Percentiles rank a stretch among this genome's conserved stretches.
Conservation (phyloP, 1,284 basidiomycete genomes). For the Ustilago lituana region DNA sequence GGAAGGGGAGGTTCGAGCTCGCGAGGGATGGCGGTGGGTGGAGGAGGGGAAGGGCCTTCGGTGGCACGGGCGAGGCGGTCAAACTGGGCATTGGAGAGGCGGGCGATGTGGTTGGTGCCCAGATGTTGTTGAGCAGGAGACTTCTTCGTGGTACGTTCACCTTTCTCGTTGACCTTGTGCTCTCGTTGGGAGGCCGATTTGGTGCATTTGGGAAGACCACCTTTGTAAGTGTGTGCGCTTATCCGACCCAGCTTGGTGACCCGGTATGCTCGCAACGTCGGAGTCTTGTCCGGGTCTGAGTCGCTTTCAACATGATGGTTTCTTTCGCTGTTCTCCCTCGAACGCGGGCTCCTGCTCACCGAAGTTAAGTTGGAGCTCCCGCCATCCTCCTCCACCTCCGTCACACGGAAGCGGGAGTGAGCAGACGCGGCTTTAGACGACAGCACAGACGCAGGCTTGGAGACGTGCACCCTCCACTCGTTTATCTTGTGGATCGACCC, state of each 20-base stretch:
- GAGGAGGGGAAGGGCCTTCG: conserved; percentile 6
- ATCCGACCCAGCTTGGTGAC: not conserved
- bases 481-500: conserved; percentile 24
- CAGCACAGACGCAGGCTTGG: no score
- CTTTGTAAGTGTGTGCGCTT: not conserved
- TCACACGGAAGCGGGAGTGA: conserved; percentile 6
- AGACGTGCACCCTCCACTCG: conserved; percentile 27
- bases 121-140: not conserved
- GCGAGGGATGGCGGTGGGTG: conserved; percentile 7
- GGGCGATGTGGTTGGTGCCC: conserved; percentile 26
- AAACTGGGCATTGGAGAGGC: conserved; percentile 30
- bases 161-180: no score
- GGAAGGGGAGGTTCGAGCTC: not conserved
- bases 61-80: conserved; percentile 20
- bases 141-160: no score
- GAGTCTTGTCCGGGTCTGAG: conserved; percentile 7
- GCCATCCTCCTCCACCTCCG: not conserved
- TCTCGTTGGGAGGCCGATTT: no score
- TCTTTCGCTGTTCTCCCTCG: conserved; percentile 15
- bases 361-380: conserved; percentile 26
- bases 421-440: conserved; percentile 15
- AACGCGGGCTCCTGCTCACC: conserved; percentile 30
- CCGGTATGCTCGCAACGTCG: conserved; percentile 6
- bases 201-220: not conserved
- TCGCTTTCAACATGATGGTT: conserved; percentile 1